Conservation (phyloP, 2,329 filamentous ascomycete genomes). For the Ploettnerulaceae sp. region DNA sequence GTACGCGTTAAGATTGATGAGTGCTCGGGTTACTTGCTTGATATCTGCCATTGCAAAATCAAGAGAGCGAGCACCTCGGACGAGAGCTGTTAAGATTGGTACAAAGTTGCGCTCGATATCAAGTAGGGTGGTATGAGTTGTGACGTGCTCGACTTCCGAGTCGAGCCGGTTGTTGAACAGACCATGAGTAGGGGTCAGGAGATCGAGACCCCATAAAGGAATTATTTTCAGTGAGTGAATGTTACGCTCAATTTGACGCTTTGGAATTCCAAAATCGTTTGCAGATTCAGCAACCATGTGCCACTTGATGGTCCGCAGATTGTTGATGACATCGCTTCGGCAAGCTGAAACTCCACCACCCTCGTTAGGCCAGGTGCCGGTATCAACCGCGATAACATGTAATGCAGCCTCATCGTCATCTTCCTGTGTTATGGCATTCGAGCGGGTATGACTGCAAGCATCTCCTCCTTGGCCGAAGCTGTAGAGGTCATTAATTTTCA, state of each 20-base stretch:
- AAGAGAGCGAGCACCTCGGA: slow-evolving; percentile 45
- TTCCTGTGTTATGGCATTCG: slow-evolving; percentile 33
- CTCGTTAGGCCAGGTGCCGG: slow-evolving; percentile 31
- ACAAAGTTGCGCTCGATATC: slow-evolving; percentile 50
- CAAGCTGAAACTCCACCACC: slow-evolving; percentile 45
- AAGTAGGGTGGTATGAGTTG: slow-evolving; percentile 14
- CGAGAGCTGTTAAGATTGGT: slow-evolving; percentile 45
- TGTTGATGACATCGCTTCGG: slow-evolving; percentile 46
- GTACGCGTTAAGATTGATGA: slow-evolving; percentile 27
- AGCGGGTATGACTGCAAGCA: slow-evolving; percentile 34
- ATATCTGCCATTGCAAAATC: slow-evolving; percentile 44
- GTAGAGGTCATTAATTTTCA: slow-evolving; percentile 35
- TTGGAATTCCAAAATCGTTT: slow-evolving; percentile 46
- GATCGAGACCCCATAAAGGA: slow-evolving; percentile 46
- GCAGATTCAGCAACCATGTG: slow-evolving; percentile 47
- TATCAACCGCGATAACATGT: slow-evolving; percentile 39
- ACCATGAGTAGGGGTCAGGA: slow-evolving; percentile 44
- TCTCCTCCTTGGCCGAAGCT: slow-evolving; percentile 36
- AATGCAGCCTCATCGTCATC: slow-evolving; percentile 34
- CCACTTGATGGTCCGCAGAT: slow-evolving; percentile 43
- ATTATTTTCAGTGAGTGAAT: slow-evolving; percentile 45
- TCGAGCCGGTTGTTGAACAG: slow-evolving; percentile 45
- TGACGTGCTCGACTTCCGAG: slow-evolving; percentile 40
- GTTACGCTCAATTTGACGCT: slow-evolving; percentile 46
- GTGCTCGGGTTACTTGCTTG: slow-evolving; percentile 33